Conservation (phyloP, 2,329 filamentous ascomycete species). For the Neopestalotiopsis sp. region DNA sequence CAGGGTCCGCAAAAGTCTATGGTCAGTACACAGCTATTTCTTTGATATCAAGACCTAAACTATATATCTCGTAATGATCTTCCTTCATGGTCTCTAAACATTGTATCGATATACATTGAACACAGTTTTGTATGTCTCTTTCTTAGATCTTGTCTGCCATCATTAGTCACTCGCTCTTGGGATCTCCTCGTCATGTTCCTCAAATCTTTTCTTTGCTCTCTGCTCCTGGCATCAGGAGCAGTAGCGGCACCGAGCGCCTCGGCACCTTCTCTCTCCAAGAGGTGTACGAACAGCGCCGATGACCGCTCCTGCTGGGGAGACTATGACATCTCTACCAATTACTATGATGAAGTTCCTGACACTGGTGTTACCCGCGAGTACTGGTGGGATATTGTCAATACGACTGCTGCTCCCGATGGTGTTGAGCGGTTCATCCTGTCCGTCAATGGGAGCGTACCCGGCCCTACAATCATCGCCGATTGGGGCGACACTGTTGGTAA, state of each 20-base stretch:
- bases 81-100: not conserved
- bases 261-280: not conserved
- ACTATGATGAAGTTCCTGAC: constrained; percentile 38
- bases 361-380: constrained; percentile 49
- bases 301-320: constrained; percentile 43
- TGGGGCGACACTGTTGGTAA: constrained; percentile 43
- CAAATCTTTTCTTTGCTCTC: not conserved
- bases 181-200: not conserved
- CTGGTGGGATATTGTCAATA: constrained; percentile 38
- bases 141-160: not conserved
- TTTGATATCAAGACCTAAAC: not conserved
- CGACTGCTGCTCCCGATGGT: constrained; percentile 45
- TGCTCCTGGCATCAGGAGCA: not conserved
- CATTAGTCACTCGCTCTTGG: not conserved
- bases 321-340: constrained; percentile 45
- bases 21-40: not conserved
- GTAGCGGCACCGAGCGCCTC: not conserved
- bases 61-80: not conserved
- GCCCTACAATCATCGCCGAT: constrained; percentile 47
- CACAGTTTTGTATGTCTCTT: not conserved
- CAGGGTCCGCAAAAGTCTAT: not conserved
- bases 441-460: constrained; percentile 43
- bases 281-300: constrained; percentile 31
- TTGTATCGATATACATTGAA: not conserved
- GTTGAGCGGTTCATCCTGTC: constrained; percentile 36